phyloP scores from a whole-genome alignment of 805 yeast species.

The Debaryomyces castellii region DNA sequence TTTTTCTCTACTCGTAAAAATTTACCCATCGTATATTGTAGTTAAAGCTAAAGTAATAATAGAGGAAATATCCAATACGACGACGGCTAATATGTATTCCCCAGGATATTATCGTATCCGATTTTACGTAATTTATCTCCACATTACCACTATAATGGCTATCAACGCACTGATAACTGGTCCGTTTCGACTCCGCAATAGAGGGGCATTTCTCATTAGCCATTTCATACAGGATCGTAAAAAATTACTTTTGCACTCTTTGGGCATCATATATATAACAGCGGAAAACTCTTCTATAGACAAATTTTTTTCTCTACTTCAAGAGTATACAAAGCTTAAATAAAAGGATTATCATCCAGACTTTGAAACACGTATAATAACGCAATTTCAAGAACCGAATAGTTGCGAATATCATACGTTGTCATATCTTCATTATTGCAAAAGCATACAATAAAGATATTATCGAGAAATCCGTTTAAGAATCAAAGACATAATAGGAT shows the following conservation, averaged over 20 bases:
- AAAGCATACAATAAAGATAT: no score
- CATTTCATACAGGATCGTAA: neutral
- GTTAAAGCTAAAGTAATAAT: neutral
- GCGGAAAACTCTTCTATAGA: neutral
- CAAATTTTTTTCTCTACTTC: neutral
- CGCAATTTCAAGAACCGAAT: neutral
- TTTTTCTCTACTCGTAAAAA: neutral
- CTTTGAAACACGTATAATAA: neutral
- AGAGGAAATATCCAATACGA: neutral
- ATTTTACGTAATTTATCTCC: neutral
- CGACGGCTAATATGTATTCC: conserved; percentile 1
- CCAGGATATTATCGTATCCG: neutral
- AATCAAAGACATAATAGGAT: no score
- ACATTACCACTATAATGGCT: neutral
- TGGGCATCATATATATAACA: neutral
- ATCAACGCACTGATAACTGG: neutral
- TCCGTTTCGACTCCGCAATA: neutral
- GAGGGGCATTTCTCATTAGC: neutral
- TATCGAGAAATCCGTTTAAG: no score
- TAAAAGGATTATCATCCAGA: neutral
- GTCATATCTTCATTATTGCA: no score
- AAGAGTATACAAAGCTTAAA: neutral
- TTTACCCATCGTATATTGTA: neutral
- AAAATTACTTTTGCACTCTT: neutral
- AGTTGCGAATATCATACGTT: neutral